Evolutionary conservation across 2,329 filamentous ascomycete species (phyloP).

Genomic region (Pseudogymnoascus sp.): DNA sequence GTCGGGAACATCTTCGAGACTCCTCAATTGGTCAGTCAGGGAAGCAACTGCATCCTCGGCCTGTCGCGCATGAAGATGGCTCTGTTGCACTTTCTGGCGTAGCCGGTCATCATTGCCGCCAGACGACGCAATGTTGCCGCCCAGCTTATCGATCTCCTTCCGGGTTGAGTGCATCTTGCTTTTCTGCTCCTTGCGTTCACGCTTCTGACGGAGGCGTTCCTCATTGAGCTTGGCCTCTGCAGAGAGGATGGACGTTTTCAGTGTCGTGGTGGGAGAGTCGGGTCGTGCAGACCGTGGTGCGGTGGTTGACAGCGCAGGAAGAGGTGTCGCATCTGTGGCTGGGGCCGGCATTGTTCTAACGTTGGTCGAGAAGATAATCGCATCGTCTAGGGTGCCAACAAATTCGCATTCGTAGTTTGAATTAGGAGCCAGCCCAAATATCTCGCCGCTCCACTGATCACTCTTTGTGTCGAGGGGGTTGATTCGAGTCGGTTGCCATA

Average conservation of each 20-base stretch:
- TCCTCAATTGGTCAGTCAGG: constrained; percentile 52
- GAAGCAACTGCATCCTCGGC: constrained; percentile 49
- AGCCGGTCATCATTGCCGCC: constrained; percentile 70
- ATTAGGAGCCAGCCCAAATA: constrained; percentile 60
- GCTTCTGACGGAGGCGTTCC: constrained; percentile 60
- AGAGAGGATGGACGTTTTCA: constrained; percentile 67
- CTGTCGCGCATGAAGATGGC: constrained; percentile 64
- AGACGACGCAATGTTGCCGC: constrained; percentile 56
- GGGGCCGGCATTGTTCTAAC: constrained; percentile 37
- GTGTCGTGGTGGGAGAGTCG: constrained; percentile 67
- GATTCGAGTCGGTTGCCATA: constrained; percentile 73
- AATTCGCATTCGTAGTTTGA: constrained; percentile 76
- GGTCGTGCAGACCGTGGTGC: constrained; percentile 58
- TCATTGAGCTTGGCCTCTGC: constrained; percentile 64
- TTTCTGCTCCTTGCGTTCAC: constrained; percentile 67
- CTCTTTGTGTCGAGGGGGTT: constrained; percentile 42
- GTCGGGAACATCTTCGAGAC: constrained; percentile 54
- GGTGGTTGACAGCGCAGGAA: constrained; percentile 28
- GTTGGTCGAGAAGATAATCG: constrained; percentile 63
- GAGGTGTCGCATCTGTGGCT: constrained; percentile 21
- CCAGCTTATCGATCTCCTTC: constrained; percentile 66
- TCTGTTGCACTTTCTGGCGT: constrained; percentile 66
- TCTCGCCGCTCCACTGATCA: constrained; percentile 61
- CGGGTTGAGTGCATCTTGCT: constrained; percentile 56
- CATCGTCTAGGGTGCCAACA: constrained; percentile 56